Percentiles rank a stretch among this genome's conserved stretches.
These are phyloP conservation scores for Rosa chinensis DNA, from an alignment of 306 rosid species.

Conservation along the genomic window DNA sequence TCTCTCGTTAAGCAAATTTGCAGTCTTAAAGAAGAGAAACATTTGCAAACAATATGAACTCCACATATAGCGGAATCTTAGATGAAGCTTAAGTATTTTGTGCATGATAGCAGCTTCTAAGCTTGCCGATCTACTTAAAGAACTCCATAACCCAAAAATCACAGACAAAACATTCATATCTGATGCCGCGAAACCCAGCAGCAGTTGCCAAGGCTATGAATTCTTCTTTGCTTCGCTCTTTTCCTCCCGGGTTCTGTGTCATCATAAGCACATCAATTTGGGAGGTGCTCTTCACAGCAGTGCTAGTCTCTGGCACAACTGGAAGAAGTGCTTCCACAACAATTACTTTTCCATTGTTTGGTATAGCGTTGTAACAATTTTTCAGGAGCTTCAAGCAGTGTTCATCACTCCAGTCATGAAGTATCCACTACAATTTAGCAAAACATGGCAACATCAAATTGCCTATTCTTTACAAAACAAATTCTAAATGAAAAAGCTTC, in stretches of 20 bases:
- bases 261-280: slow-evolving; percentile 7
- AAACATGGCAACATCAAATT: neutral
- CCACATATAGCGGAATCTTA: neutral
- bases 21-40: neutral
- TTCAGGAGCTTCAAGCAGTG: slow-evolving; percentile 33
- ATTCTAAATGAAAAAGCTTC: too few relatives aligned
- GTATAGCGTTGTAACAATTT: slow-evolving; percentile 26
- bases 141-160: too few relatives aligned
- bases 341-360: slow-evolving; percentile 24
- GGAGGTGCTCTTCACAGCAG: neutral
- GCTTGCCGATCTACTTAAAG: slow-evolving; percentile 28
- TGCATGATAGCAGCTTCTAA: neutral
- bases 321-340: slow-evolving; percentile 28
- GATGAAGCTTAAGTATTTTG: neutral
- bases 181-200: slow-evolving; percentile 29
- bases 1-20: neutral
- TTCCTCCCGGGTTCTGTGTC: slow-evolving; percentile 9
- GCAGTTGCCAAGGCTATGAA: slow-evolving; percentile 22
- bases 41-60: neutral
- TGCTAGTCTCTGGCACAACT: neutral
- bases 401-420: slow-evolving; percentile 40
- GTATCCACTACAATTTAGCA: slow-evolving; percentile 20
- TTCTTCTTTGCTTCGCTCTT: slow-evolving; percentile 21
- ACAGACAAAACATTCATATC: slow-evolving; percentile 13
- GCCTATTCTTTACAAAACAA: neutral